A percentile compares a stretch with the other conserved stretches of the same genome.
These are phyloP conservation scores for Capsicum rhomboideum DNA, from an alignment of 257 asterid species.

Conservation along the genomic window DNA sequence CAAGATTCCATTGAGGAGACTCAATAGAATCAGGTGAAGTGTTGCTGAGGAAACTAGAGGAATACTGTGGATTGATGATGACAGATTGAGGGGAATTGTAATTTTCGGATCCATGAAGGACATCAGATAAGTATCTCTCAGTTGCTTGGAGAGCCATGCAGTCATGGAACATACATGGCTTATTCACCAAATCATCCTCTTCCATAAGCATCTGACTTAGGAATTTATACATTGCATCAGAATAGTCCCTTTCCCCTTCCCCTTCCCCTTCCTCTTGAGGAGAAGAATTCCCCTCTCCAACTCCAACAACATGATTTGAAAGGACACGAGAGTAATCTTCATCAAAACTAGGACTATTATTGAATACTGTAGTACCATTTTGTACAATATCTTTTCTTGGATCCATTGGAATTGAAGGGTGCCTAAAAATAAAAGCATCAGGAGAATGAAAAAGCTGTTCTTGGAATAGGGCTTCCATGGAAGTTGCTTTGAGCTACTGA, in stretches of 20 bases:
- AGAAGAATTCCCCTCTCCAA: background rate
- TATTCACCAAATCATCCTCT: constrained; percentile 23
- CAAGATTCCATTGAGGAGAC: constrained; percentile 1
- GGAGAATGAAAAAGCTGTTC: background rate
- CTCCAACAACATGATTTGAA: background rate
- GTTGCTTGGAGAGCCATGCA: constrained; percentile 26
- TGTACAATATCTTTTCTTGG: background rate
- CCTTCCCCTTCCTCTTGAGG: background rate
- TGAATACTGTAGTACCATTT: background rate
- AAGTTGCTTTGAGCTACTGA: background rate
- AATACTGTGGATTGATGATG: background rate
- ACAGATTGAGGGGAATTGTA: background rate
- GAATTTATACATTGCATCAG: constrained; percentile 22
- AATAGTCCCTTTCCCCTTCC: constrained; percentile 11
- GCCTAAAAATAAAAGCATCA: background rate
- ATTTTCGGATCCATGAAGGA: constrained; percentile 15
- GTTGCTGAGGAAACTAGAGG: background rate
- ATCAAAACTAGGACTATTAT: background rate
- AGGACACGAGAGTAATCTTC: background rate
- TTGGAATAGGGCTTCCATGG: background rate
- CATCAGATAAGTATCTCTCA: constrained; percentile 26
- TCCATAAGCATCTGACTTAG: constrained; percentile 29
- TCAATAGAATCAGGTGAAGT: constrained; percentile 10
- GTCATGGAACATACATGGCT: constrained; percentile 28
- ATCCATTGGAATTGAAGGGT: background rate